Percentiles rank a stretch among this genome's conserved stretches.
Evolutionary conservation across 257 asterid genomes (phyloP).

Genomic region (Craterostigma plantagineum): DNA sequence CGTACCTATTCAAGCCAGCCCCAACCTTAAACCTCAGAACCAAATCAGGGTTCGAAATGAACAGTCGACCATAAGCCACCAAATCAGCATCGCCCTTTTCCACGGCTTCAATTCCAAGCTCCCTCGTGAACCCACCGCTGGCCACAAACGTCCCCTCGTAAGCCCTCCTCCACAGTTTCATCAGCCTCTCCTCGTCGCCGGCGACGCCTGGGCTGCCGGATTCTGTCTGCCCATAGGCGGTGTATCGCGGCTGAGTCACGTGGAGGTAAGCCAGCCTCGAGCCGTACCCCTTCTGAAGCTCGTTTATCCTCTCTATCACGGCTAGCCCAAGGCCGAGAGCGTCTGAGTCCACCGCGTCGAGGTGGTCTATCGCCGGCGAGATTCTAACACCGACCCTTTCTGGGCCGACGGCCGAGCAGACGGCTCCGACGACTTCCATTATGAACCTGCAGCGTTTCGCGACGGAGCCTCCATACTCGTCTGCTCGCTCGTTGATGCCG

Average conservation of each 20-base stretch:
- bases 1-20: slow-evolving; percentile 34
- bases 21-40: slow-evolving; percentile 29
- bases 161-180: slow-evolving; percentile 43
- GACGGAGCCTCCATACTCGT: slow-evolving; percentile 71
- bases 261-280: slow-evolving; percentile 63
- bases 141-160: slow-evolving; percentile 49
- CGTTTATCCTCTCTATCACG: slow-evolving; percentile 52
- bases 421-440: slow-evolving; percentile 39
- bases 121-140: slow-evolving; percentile 54
- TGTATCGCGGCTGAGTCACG: slow-evolving; percentile 78
- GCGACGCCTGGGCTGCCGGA: slow-evolving; percentile 55
- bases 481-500: slow-evolving; percentile 73
- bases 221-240: slow-evolving; percentile 65
- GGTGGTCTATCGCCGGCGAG: slow-evolving; percentile 90
- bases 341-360: slow-evolving; percentile 76
- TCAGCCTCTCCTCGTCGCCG: slow-evolving; percentile 43
- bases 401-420: slow-evolving; percentile 53
- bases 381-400: slow-evolving; percentile 63
- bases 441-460: slow-evolving; percentile 65
- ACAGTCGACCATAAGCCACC: slow-evolving; percentile 47
- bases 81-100: slow-evolving; percentile 38
- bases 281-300: slow-evolving; percentile 23
- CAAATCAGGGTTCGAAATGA: slow-evolving; percentile 58
- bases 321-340: slow-evolving; percentile 64
- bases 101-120: slow-evolving; percentile 45